phyloP scores from a whole-genome alignment of 805 yeast genomes.

The Monosporozyma servazzii region DNA sequence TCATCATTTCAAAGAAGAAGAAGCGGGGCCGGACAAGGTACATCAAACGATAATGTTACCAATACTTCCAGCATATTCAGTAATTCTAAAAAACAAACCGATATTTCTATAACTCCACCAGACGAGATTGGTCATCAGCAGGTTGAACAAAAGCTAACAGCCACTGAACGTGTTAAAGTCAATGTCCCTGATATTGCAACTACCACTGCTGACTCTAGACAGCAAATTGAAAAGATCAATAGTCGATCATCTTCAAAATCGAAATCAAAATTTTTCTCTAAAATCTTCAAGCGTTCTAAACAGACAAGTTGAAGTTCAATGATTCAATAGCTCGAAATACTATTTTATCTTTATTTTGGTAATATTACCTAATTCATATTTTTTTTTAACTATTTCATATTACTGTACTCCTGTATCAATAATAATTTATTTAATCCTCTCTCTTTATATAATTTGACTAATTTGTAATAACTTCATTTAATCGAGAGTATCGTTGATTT shows the following conservation, averaged over 20 bases:
- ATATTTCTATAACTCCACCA: slow-evolving; percentile 1
- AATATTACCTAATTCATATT: background rate
- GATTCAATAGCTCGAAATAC: background rate
- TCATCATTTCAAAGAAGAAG: slow-evolving; percentile 10
- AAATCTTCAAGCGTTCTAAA: slow-evolving; percentile 8
- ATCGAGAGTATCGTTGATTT: background rate
- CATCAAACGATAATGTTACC: slow-evolving; percentile 3
- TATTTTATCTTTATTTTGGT: background rate
- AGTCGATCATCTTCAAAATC: background rate
- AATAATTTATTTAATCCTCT: background rate
- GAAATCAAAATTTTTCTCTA: slow-evolving; percentile 7
- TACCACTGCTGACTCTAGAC: background rate
- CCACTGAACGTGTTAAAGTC: background rate
- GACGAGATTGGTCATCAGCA: background rate
- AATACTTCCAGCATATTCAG: slow-evolving; percentile 9
- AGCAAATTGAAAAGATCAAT: background rate
- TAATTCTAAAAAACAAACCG: background rate
- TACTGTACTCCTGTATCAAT: background rate
- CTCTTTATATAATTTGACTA: background rate
- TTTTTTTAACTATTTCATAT: background rate
- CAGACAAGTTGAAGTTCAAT: background rate
- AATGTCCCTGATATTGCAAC: background rate
- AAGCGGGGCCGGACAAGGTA: background rate
- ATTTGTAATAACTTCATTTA: background rate
- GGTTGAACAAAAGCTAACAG: background rate